Percentiles rank a stretch among this genome's conserved stretches.
phyloP scores from a whole-genome alignment of 192 early-diverging fungal genomes.

The Gaertneriomyces sp. region DNA sequence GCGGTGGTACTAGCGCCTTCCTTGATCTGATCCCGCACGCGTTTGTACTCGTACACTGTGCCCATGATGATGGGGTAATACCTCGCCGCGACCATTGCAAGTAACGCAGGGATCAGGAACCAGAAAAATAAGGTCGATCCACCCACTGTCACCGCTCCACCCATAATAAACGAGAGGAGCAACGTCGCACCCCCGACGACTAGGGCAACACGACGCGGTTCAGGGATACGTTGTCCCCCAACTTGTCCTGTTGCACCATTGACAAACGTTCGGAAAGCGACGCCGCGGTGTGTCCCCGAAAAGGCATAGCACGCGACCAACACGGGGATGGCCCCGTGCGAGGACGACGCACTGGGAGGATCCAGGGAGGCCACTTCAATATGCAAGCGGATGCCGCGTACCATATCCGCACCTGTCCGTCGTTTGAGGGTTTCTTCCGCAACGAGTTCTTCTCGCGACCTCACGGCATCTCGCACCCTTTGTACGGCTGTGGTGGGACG shows the following conservation, averaged over 20 bases:
- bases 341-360: no score
- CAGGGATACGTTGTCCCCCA: constrained; percentile 14
- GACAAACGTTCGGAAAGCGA: constrained; percentile 18
- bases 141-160: not conserved
- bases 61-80: constrained; percentile 14
- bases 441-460: not conserved
- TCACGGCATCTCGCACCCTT: not conserved
- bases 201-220: constrained; percentile 7
- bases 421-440: constrained; percentile 10
- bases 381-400: constrained; percentile 9
- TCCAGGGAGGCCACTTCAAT: constrained; percentile 4
- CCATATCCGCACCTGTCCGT: constrained; percentile 12
- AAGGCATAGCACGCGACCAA: constrained; percentile 16
- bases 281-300: constrained; percentile 12
- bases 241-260: constrained; percentile 19
- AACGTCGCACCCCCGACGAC: constrained; percentile 1
- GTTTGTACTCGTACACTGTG: constrained; percentile 1
- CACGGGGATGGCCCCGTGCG: constrained; percentile 7
- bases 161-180: constrained; percentile 2
- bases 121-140: constrained; percentile 11
- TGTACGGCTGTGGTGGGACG: constrained; percentile 1
- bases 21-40: not conserved
- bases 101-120: constrained; percentile 14
- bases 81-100: constrained; percentile 13
- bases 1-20: not conserved